Evolutionary conservation across 805 yeast genomes (phyloP).

Genomic region (Yamadazyma akitaensis): DNA sequence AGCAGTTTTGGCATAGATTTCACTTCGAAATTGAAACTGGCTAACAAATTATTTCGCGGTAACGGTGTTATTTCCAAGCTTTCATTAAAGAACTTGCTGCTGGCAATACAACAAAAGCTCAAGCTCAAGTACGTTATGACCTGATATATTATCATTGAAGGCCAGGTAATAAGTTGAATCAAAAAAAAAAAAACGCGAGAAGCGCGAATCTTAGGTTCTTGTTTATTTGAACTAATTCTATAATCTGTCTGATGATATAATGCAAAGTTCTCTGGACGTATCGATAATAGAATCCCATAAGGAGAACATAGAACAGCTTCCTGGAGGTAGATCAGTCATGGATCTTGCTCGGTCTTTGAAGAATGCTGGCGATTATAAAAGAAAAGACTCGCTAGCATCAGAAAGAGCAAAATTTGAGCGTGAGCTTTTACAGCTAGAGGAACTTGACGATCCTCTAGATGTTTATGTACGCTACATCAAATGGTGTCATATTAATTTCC

Average conservation of each 20-base stretch:
- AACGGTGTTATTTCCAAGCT: conserved; percentile 61
- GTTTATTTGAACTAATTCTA: not conserved
- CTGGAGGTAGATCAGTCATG: conserved; percentile 66
- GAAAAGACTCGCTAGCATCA: conserved; percentile 22
- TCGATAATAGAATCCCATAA: conserved; percentile 48
- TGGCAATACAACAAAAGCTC: conserved; percentile 21
- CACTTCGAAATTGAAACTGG: conserved; percentile 68
- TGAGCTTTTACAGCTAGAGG: conserved; percentile 49
- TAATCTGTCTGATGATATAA: not conserved
- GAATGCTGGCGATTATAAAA: conserved; percentile 16
- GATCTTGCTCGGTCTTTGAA: conserved; percentile 48
- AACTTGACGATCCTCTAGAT: conserved; percentile 80
- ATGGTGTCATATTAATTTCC: conserved; percentile 66
- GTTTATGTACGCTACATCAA: conserved; percentile 66
- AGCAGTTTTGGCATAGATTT: conserved; percentile 45
- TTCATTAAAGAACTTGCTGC: conserved; percentile 43
- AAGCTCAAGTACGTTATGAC: not conserved
- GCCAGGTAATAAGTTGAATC: not conserved
- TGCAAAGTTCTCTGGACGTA: conserved; percentile 9
- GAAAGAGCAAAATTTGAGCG: conserved; percentile 50
- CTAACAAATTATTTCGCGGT: conserved; percentile 64
- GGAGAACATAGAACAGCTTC: conserved; percentile 69
- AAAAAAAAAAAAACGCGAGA: not conserved
- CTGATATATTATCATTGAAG: conserved; percentile 10
- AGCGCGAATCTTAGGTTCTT: not conserved